Base-by-base conservation (phyloP, 2,329 filamentous ascomycete species). In the Penicillium sp. region DNA sequence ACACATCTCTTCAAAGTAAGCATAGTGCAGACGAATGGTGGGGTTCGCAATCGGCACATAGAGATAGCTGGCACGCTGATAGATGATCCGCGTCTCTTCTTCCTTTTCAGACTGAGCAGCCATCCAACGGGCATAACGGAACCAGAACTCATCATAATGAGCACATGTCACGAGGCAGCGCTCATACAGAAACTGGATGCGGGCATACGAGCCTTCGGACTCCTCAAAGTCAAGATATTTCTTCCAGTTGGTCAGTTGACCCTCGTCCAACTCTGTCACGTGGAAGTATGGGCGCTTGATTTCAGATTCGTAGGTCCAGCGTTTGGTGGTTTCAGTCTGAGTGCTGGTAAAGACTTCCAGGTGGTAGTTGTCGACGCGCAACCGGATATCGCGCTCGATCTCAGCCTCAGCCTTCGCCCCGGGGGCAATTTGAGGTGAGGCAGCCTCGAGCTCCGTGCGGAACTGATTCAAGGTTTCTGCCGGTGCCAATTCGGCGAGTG, bases 141-240 rank as follows among this genome's bases (percentile, higher is more conserved):
- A 80, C 92, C 92, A 98, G 64, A 96, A 94, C 59, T 96, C 90
- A 33, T 96, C 90, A 59, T 98, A 95, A 51, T 93, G 84, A 11
- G 92, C 90, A 56, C 86, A 93, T 0, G 87, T 90, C 23, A 95
- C 86, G 35, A 98, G 67, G 55, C 89, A 96, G 35, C 92, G 82
- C 69, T 98, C 92, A 60, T 98, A 96, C 20, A 98, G 69, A 57
- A 92, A 92, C 4, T 84, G 77, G 30, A 76, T 82, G 42, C 92
- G 79, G 10, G 73, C 66, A 50, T 80, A 86, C 48, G 89, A 79
- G 35, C 85, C 87, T 62, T 95, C 84, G 0, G 75, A 68, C 66
- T 98, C 92, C 60, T 98, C 92, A 53, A 93, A 96, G 60, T 96
- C 90, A 30, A 98, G 77, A 55, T 96, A 98, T 57, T 94, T 94